Evolutionary conservation across 1,139 yeast genomes (phyloP), one percentile per base, ranked within the genome.

Genomic region (Yamadazyma taylorii): DNA sequence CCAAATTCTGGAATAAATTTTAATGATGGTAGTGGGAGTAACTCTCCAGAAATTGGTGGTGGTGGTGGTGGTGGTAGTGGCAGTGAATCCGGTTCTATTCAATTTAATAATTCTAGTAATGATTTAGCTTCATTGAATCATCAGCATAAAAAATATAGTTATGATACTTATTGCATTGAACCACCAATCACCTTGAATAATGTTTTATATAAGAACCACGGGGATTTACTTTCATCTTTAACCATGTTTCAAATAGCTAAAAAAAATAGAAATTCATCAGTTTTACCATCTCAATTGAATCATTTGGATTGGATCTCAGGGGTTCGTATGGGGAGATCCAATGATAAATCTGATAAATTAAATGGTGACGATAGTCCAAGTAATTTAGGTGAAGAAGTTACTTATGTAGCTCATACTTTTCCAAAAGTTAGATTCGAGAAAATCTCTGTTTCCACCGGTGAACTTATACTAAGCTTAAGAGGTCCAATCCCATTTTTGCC

Each of bases 301-400:
- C 96, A 90, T 54, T 66, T 92, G 42, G 81, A 84, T 47, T 92
- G 98, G 98, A 83, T 92, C 30, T 83, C 96, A 0, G 97, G 97
- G 33, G 95, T 92, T 5, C 70, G 92, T 38, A 79, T 78, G 63
- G 94, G 94, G 0, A 68, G 76, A 34, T 62, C 75, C 3, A 88
- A 88, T 1, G 52, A 43, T 32, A 39, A 38, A 16, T 33, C 37
- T 8, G 52, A 52, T 16, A 50, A 48, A 3, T 37, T 53, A 8
- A 47, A 49, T 5, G 46, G 43, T 24, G 78, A 68, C 42, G 75
- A 66, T 43, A 73, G 69, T 23, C 89, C 84, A 2, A 75, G 81
- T 13, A 87, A 86, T 51, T 61, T 90, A 16, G 96, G 96, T 4
- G 97, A 89, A 58, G 97, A 92, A 56, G 90, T 90, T 2, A 84